phyloP scores from a whole-genome alignment of 2,329 filamentous ascomycete genomes.

The Tolypocladium guangdongense region DNA sequence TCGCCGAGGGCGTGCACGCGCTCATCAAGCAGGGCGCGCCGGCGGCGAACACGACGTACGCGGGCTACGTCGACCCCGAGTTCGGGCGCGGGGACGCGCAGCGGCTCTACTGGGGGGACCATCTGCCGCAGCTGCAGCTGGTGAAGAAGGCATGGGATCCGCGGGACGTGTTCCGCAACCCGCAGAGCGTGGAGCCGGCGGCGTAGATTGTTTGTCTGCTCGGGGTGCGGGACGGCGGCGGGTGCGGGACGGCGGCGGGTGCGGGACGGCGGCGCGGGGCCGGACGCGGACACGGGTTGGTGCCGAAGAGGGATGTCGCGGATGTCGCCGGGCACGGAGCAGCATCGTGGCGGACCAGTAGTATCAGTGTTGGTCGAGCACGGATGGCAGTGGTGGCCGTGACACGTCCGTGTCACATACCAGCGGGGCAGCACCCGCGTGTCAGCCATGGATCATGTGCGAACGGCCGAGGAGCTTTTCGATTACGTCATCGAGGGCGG shows the following conservation, averaged over 20 bases:
- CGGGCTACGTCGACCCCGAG: slow-evolving; percentile 49
- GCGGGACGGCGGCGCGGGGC: not conserved
- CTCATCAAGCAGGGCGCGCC: slow-evolving; percentile 26
- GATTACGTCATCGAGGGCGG: not conserved
- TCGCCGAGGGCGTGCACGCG: slow-evolving; percentile 40
- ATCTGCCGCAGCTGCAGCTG: slow-evolving; percentile 32
- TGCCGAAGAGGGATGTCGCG: not conserved
- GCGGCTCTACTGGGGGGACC: slow-evolving; percentile 43
- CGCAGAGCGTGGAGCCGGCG: slow-evolving; percentile 40
- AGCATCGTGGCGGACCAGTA: too few relatives aligned
- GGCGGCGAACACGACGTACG: slow-evolving; percentile 40
- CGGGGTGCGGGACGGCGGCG: too few relatives aligned
- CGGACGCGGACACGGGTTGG: too few relatives aligned
- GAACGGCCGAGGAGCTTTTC: not conserved
- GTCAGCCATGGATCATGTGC: not conserved
- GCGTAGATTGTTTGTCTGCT: not conserved
- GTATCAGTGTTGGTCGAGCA: too few relatives aligned
- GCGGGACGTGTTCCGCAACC: slow-evolving; percentile 44
- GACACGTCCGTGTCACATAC: not conserved
- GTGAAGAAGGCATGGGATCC: slow-evolving; percentile 45
- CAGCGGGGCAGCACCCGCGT: not conserved
- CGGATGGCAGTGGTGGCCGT: not conserved
- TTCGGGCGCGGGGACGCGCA: slow-evolving; percentile 32
- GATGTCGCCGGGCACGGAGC: not conserved
- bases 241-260: not conserved